Evolutionary conservation across 164 flowering plant species (phyloP), one percentile per base, ranked within the genome.

Genomic region (Tinospora cordifolia): DNA sequence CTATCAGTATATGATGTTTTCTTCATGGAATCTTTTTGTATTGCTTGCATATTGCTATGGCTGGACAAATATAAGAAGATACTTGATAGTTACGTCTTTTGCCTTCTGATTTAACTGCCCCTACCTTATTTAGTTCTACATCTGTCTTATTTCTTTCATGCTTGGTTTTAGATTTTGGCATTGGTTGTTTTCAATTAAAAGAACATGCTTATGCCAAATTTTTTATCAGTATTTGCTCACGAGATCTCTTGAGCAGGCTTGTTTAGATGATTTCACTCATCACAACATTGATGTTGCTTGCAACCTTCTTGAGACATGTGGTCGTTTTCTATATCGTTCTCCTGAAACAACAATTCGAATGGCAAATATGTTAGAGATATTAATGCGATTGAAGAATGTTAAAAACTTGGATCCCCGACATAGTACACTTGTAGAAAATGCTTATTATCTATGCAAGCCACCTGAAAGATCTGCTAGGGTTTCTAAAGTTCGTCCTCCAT

Each of bases 271-370:
- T 76, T 94, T 94, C 71, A 83, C 90, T 72, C 99, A 94, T 82
- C 99, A 94, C 79, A 92, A 94, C 80, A 94, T 94, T 69, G 99
- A 92, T 81, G 99, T 94, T 77, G 98, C 99, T 62, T 94, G 99
- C 89, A 94, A 90, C 86, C 97, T 94, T 77, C 90, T 92, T 76
- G 98, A 94, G 88, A 94, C 99, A 21, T 94, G 99, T 83, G 99
- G 98, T 17, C 92, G 99, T 67, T 94, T 90, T 82, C 79, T 94
- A 39, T 90, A 94, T 81, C 95, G 99, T 13, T 92, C 97, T 70
- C 98, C 99, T 74, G 99, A 94, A 78, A 94, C 99, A 66, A 75
- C 90, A 66, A 78, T 88, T 34, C 90, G 98, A 69, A 94, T 92
- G 96, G 83, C 88, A 66, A 94, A 92, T 80, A 94, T 94, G 99